Evolutionary conservation across 2,329 filamentous ascomycete genomes (phyloP).

Genomic region (Nakataea oryzae): DNA sequence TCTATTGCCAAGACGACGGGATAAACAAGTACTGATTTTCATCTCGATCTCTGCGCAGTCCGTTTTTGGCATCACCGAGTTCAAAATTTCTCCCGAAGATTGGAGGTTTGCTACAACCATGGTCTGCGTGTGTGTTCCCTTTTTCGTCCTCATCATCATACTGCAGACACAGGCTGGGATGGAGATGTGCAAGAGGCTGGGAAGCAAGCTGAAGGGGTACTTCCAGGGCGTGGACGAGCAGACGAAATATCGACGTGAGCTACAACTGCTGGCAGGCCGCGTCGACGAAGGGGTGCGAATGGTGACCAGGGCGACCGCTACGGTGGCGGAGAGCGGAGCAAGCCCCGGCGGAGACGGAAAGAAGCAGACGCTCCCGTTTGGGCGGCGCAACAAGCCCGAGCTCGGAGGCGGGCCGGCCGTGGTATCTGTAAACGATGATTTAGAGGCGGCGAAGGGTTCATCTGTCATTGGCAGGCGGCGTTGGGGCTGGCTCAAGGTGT

Average conservation of each 20-base stretch:
- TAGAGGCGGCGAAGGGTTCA: background rate
- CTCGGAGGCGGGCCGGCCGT: background rate
- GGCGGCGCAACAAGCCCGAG: background rate
- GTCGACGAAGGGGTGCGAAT: background rate
- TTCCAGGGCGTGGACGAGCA: constrained; percentile 1
- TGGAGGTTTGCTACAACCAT: constrained; percentile 47
- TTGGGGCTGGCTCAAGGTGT: background rate
- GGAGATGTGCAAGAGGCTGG: constrained; percentile 7
- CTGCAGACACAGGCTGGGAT: constrained; percentile 31
- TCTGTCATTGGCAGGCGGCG: background rate
- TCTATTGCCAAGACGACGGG: too few species aligned
- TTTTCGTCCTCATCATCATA: constrained; percentile 34
- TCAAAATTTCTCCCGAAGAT: constrained; percentile 28
- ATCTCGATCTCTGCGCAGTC: constrained; percentile 18
- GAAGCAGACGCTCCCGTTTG: background rate
- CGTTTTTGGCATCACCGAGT: constrained; percentile 43
- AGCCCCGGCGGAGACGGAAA: background rate
- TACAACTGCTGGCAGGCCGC: background rate
- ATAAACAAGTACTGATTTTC: background rate
- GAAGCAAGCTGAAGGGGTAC: constrained; percentile 6
- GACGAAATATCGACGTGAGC: background rate
- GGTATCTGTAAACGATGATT: background rate
- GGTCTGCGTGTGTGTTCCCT: constrained; percentile 48
- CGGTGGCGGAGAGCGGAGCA: background rate
- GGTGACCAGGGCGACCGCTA: background rate